A percentile compares a stretch with the other conserved stretches of the same genome.
phyloP scores from a whole-genome alignment of 345 rosid species.

The Populus alba region DNA sequence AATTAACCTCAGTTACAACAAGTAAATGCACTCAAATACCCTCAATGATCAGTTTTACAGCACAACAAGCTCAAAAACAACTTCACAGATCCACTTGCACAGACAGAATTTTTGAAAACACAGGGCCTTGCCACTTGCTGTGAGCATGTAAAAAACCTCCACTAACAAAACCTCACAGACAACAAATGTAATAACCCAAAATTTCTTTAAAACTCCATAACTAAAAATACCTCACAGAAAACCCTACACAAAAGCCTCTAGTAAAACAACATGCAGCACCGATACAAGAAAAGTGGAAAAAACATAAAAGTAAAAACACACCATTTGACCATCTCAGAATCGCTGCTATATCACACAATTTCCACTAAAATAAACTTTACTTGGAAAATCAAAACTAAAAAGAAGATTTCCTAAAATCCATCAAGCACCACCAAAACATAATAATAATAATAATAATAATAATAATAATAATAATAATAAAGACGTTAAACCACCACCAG shows the following conservation, averaged over 20 bases:
- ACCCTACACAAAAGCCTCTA: neutral
- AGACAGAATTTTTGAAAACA: too few relatives aligned
- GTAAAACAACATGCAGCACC: neutral
- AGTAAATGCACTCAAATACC: neutral
- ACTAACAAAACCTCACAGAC: too few relatives aligned
- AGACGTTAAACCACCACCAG: too few relatives aligned
- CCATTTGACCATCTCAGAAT: neutral
- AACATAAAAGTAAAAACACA: neutral
- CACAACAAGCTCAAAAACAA: neutral
- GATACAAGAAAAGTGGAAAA: neutral
- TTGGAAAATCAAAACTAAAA: neutral
- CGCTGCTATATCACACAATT: neutral
- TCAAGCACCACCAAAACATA: neutral
- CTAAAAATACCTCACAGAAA: neutral
- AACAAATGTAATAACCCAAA: too few relatives aligned
- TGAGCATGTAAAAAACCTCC: neutral
- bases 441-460: neutral
- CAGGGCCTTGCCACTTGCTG: neutral
- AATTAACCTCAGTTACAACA: neutral
- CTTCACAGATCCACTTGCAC: neutral
- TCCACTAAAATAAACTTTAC: neutral
- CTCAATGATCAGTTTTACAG: neutral
- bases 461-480: neutral
- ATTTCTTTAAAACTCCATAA: neutral
- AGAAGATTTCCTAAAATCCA: neutral